Base-by-base conservation (phyloP, 345 rosid species). In the Angophora floribunda region DNA sequence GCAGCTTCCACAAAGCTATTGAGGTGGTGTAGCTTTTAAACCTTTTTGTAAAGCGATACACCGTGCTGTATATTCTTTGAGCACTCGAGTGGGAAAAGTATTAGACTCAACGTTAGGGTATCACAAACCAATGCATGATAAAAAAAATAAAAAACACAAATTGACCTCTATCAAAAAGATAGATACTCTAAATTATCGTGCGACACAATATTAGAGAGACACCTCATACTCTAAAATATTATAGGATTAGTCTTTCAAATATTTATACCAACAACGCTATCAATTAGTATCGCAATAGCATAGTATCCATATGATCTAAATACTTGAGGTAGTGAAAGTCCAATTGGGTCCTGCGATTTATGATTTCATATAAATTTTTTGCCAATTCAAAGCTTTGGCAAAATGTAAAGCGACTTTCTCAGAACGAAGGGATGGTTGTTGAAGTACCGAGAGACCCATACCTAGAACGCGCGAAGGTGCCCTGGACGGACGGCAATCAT, bases 181-280 rank as follows among this genome's bases (percentile, higher is more conserved):
- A 59, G 12, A 26, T 26, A 59, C 26, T 26, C 28, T 59, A 59
- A 59, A 28, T 26, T 6, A 0, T 59, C 15, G 2, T 6, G 32
- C 7, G 15, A 59, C 15, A 59, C 3, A 0, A 59, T 2, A 24
- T 9, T 22, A 21, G 1, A 0, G 0, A 22, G 15, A 59, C 0
- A 59, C 0, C n/a, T 26, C 0, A 13, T 26, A 59, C 2, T 26
- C 7, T 11, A 55, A 24, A 51, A 50, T 26, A 0, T 59, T 7
- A 0, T 11, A 26, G 15, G 65, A 26, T 0, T 36, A 2, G 4
- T 59, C 65, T 59, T 59, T 55, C 13, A 10, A 55, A 59, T 12
- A 59, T 3, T 26, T 59, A 59, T 59, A 59, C 16, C 32, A 59
- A 59, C 32, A 28, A 12, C 7, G 11, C 67, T 59, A 26, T 26